A percentile compares a stretch with the other conserved stretches of the same genome.
phyloP scores from a whole-genome alignment of 805 yeast species.

The Torulaspora microellipsoides region DNA sequence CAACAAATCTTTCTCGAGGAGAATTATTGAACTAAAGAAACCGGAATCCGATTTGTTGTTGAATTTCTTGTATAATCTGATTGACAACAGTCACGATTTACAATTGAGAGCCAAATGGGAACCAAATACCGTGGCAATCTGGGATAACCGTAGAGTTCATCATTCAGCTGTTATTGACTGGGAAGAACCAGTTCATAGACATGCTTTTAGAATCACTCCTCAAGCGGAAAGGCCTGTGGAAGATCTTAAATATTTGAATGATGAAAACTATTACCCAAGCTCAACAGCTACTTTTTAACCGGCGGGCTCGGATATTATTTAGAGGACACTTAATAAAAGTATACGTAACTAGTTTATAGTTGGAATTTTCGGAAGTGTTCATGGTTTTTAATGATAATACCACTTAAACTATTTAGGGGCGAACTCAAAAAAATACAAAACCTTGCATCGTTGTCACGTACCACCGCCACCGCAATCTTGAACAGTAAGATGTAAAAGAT shows the following conservation, averaged over 20 bases:
- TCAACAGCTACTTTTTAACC: no score
- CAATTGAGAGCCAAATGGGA: conserved; percentile 69
- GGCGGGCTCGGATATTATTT: no score
- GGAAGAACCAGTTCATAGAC: conserved; percentile 60
- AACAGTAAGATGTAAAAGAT: no score
- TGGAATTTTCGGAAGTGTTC: no score
- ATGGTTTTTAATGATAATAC: no score
- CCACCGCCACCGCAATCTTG: no score
- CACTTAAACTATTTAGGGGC: no score
- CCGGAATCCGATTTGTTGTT: conserved; percentile 63
- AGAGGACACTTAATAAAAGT: no score
- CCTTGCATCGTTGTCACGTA: no score
- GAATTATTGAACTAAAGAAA: conserved; percentile 63
- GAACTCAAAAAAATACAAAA: no score
- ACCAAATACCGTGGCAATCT: conserved; percentile 60
- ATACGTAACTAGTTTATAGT: no score
- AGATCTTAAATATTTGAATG: conserved; percentile 38
- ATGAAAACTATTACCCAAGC: conserved; percentile 6
- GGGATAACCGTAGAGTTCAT: conserved; percentile 70
- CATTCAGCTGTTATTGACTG: conserved; percentile 70
- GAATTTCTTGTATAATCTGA: conserved; percentile 49
- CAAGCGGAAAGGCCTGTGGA: conserved; percentile 68
- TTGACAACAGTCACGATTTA: conserved; percentile 50
- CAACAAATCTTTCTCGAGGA: conserved; percentile 56
- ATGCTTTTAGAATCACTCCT: conserved; percentile 67